Evolutionary conservation across 2,329 filamentous ascomycete genomes (phyloP).

Genomic region (Colletotrichum musicola): DNA sequence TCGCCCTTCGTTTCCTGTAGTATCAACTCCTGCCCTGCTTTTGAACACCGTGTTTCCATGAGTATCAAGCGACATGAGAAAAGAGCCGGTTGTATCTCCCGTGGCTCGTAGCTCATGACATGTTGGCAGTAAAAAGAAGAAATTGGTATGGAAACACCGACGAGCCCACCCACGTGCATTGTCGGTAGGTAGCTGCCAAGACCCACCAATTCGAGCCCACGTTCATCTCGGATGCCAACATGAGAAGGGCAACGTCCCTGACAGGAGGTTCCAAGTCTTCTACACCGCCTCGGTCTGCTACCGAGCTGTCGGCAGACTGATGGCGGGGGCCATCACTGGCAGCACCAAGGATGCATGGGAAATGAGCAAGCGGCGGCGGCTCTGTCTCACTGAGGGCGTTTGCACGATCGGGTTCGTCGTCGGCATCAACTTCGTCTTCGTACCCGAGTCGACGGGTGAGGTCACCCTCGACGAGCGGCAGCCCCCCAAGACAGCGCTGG

Average conservation of each 20-base stretch:
- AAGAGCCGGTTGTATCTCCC: conserved; percentile 60
- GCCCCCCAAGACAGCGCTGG: conserved; percentile 50
- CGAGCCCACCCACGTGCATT: neutral
- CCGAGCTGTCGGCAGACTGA: conserved; percentile 61
- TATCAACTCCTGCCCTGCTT: too few species aligned
- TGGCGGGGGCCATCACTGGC: conserved; percentile 59
- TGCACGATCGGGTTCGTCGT: conserved; percentile 54
- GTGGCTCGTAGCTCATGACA: conserved; percentile 60
- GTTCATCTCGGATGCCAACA: neutral
- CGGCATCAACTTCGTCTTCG: conserved; percentile 59
- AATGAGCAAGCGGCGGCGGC: conserved; percentile 61
- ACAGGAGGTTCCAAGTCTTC: conserved; percentile 64
- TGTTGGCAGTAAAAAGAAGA: conserved; percentile 66
- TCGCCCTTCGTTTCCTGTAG: too few species aligned
- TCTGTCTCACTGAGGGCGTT: conserved; percentile 56
- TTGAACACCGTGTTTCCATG: too few species aligned
- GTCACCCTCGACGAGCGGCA: conserved; percentile 52
- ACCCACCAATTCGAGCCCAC: conserved; percentile 8
- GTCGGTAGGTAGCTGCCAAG: neutral
- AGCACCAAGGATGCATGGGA: conserved; percentile 58
- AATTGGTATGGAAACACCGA: conserved; percentile 18
- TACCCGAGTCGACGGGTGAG: conserved; percentile 58
- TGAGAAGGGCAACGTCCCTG: conserved; percentile 47
- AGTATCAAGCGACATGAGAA: too few species aligned
- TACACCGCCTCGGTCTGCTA: conserved; percentile 65